These are phyloP conservation scores for Beverwykella pulmonaria DNA, from an alignment of 495 filamentous ascomycete genomes.

Conservation along the genomic window DNA sequence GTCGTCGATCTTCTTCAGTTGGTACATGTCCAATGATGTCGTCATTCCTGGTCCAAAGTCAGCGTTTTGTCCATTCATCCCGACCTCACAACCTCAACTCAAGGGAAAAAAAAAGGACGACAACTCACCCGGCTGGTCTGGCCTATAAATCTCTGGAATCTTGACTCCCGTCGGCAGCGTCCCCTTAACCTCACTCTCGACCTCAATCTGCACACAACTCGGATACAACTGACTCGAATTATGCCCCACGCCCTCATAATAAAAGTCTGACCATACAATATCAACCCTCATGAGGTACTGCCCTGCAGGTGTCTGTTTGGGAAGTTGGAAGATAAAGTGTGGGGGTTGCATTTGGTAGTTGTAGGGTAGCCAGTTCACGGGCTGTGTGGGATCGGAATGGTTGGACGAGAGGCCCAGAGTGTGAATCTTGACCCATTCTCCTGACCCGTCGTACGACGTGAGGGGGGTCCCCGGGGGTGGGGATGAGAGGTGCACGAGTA, in stretches of 20 bases:
- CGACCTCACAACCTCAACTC: not conserved
- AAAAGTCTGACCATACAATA: slow-evolving; percentile 14
- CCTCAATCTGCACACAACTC: slow-evolving; percentile 22
- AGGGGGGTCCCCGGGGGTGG: slow-evolving; percentile 13
- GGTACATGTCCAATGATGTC: slow-evolving; percentile 5
- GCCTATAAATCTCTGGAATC: slow-evolving; percentile 21
- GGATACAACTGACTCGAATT: slow-evolving; percentile 21
- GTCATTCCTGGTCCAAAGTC: slow-evolving; percentile 10
- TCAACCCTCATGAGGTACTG: slow-evolving; percentile 29
- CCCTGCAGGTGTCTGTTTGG: slow-evolving; percentile 18
- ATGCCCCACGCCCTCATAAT: not conserved
- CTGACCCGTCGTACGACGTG: slow-evolving; percentile 15
- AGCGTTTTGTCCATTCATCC: not conserved
- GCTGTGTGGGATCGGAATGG: not conserved
- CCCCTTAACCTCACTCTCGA: slow-evolving; percentile 1
- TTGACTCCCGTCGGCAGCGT: slow-evolving; percentile 11
- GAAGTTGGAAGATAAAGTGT: slow-evolving; percentile 14
- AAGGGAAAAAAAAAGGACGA: not conserved
- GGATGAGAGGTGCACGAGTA: slow-evolving; percentile 23
- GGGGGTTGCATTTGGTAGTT: not conserved
- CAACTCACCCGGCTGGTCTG: slow-evolving; percentile 9
- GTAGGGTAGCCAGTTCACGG: slow-evolving; percentile 17
- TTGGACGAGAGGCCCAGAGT: not conserved
- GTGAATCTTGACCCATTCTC: slow-evolving; percentile 31
- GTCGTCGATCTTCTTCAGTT: not conserved